These are phyloP conservation scores for Willaertia magna DNA, from an alignment of 208 protist genomes.

Conservation along the genomic window DNA sequence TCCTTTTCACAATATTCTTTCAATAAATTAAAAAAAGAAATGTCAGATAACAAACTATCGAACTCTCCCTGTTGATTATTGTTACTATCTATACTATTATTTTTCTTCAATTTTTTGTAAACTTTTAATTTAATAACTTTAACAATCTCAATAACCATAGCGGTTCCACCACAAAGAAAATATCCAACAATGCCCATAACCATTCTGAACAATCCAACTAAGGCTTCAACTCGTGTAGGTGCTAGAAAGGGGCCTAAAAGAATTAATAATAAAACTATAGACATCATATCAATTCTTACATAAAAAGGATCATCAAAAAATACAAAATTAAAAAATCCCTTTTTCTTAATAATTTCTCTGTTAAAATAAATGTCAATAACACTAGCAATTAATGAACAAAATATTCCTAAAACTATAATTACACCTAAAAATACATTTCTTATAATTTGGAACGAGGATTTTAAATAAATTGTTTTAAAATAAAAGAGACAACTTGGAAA, in stretches of 20 bases:
- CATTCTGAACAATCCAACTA: neutral
- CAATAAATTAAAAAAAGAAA: neutral
- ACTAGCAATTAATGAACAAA: neutral
- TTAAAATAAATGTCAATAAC: neutral
- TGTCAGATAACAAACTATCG: neutral
- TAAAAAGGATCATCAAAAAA: neutral
- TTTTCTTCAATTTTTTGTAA: neutral
- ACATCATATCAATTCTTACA: neutral
- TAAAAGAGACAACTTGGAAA: no score
- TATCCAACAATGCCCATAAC: neutral
- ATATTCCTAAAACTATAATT: neutral
- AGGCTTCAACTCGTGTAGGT: neutral
- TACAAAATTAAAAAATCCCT: neutral
- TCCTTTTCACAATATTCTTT: neutral
- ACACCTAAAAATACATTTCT: neutral
- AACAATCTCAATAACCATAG: neutral
- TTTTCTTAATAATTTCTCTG: neutral
- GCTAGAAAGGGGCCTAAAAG: neutral
- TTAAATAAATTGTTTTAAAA: no score
- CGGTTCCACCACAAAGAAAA: neutral
- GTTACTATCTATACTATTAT: neutral
- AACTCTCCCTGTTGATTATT: neutral
- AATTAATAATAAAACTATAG: neutral
- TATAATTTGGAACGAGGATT: no score
- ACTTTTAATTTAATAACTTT: neutral